Percentiles rank a stretch among this genome's conserved stretches.
phyloP scores from a whole-genome alignment of 192 early-diverging fungal species.

The Chytriomyces sp. region DNA sequence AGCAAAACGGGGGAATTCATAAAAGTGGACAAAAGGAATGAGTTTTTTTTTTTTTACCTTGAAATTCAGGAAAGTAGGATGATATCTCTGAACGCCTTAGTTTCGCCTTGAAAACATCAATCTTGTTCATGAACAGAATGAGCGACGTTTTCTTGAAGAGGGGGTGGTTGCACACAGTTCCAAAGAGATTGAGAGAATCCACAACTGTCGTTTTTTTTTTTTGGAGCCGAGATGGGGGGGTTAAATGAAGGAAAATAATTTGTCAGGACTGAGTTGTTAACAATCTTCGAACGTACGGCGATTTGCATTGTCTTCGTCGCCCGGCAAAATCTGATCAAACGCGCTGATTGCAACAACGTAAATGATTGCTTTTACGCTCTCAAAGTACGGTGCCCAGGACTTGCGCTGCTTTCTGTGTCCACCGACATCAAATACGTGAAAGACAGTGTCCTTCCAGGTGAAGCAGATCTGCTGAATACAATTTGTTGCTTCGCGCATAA shows the following conservation, averaged over 20 bases:
- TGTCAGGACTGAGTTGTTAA: conserved; percentile 50
- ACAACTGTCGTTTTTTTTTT: conserved; percentile 29
- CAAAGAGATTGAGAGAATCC: conserved; percentile 52
- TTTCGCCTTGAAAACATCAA: conserved; percentile 54
- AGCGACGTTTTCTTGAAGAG: conserved; percentile 49
- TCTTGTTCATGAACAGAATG: conserved; percentile 59
- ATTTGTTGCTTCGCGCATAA: conserved; percentile 66
- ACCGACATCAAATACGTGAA: conserved; percentile 68
- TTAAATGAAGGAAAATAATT: background rate
- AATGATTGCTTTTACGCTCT: conserved; percentile 66
- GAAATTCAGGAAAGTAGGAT: conserved; percentile 47
- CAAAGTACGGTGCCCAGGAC: conserved; percentile 45
- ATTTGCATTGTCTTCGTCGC: too few relatives aligned
- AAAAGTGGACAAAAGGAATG: background rate
- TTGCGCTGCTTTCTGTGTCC: conserved; percentile 67
- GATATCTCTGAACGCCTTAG: conserved; percentile 40
- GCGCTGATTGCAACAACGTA: conserved; percentile 64
- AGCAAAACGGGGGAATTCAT: background rate
- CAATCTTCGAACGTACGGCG: conserved; percentile 53
- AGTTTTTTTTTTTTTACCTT: too few relatives aligned
- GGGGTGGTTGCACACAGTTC: conserved; percentile 49
- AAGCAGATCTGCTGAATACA: conserved; percentile 70
- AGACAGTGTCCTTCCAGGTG: conserved; percentile 52
- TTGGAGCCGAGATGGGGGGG: too few relatives aligned
- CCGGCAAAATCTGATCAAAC: conserved; percentile 53